Base-by-base conservation (phyloP, 495 filamentous ascomycete genomes). In the Pseudomonodictys pantanalensis region DNA sequence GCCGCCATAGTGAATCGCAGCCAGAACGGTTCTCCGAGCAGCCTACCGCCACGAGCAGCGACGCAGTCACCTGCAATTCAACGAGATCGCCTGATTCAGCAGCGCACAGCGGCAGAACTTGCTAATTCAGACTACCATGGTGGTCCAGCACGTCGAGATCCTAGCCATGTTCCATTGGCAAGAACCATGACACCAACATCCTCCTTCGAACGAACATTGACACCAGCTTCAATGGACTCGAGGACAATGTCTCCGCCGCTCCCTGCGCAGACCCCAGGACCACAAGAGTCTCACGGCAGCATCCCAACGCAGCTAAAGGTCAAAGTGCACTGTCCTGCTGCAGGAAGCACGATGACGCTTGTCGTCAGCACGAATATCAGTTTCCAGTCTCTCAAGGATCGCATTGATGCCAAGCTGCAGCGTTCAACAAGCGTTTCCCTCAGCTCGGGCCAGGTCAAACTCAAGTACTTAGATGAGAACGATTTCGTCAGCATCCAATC, bases 401-500 rank as follows among this genome's bases (percentile, higher is more conserved):
- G 93, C n/a, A 97, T 98, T 67, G 95, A 97, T 71, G 88, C 88
- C 22, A 97, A 97, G 73, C 81, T 98, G 63, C 86, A 85, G 35
- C 82, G 90, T 42, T 87, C 89, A 60, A 92, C 90, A 8, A 86
- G 81, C 64, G 85, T 86, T 61, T 89, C 87, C 15, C 91, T 96
- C 66, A 83, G 84, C 55, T 82, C 79, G 64, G 88, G 89, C 56
- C 84, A 84, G 48, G 80, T 95, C 59, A 87, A 88, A 71, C 73
- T 98, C 43, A 88, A 89, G 56, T 98, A 97, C 72, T 81, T 85
- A 45, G 95, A 98, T 68, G 92, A 96, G 56, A 90, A 96, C 10
- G 95, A 97, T 68, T 91, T 85, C 67, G 89, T 98, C 42, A 92
- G 84, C 17, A 97, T 98, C 62, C 85, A 92, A 68, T 89, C 86